Evolutionary conservation across 2,329 filamentous ascomycete species (phyloP).

Genomic region (Huntiella bhutanensis): DNA sequence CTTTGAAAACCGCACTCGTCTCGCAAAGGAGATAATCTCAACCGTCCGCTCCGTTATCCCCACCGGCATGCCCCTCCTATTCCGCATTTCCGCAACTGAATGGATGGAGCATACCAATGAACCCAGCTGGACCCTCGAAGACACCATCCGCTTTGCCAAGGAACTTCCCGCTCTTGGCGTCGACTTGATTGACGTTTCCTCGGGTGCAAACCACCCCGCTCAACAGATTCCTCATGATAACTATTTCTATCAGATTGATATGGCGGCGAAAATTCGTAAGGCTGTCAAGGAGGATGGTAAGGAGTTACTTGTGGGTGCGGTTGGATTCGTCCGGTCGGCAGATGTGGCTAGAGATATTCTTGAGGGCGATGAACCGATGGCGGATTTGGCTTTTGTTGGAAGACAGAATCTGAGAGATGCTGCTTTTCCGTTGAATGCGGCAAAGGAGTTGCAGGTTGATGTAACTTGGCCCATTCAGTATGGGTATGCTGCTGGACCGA

Average conservation of each 20-base stretch:
- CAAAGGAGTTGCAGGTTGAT: constrained; percentile 50
- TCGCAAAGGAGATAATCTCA: constrained; percentile 35
- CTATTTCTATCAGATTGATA: constrained; percentile 54
- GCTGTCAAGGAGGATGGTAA: constrained; percentile 32
- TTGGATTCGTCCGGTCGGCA: constrained; percentile 54
- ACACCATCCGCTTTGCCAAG: constrained; percentile 34
- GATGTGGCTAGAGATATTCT: constrained; percentile 42
- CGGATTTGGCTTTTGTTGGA: constrained; percentile 55
- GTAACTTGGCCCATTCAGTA: constrained; percentile 58
- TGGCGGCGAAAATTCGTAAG: constrained; percentile 53
- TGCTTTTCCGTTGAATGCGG: constrained; percentile 54
- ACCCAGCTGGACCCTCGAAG: constrained; percentile 47
- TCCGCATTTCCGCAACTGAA: constrained; percentile 43
- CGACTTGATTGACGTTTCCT: constrained; percentile 68
- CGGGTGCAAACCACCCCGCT: constrained; percentile 46
- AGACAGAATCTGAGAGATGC: constrained; percentile 70
- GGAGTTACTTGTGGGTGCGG: constrained; percentile 47
- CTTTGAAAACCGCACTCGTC: constrained; percentile 46
- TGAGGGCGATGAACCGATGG: constrained; percentile 29
- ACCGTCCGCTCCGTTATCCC: constrained; percentile 34
- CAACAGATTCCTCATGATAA: constrained; percentile 42
- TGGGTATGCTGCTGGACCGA: constrained; percentile 2
- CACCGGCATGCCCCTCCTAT: constrained; percentile 32
- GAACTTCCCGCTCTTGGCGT: constrained; percentile 54
- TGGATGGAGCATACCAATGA: constrained; percentile 34